phyloP scores from a whole-genome alignment of 441 rosid genomes.

The Melastoma candidum region DNA sequence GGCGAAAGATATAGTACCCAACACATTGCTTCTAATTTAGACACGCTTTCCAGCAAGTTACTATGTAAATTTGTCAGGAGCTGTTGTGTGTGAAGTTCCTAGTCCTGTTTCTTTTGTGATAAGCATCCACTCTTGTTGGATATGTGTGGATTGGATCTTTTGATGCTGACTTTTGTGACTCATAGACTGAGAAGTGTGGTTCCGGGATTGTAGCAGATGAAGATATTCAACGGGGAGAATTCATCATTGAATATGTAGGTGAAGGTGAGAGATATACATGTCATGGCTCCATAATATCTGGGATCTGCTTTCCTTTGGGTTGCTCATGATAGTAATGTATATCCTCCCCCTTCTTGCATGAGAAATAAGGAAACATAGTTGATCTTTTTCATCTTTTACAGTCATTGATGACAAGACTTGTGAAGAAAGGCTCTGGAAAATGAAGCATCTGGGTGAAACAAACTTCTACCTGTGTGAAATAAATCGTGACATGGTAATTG shows the following conservation, averaged over 20 bases:
- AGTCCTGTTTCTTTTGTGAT: no score
- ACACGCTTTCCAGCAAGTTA: no score
- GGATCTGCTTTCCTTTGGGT: constrained; percentile 2
- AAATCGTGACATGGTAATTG: constrained; percentile 95
- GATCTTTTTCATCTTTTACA: constrained; percentile 21
- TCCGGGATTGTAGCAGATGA: constrained; percentile 88
- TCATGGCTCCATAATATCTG: no score
- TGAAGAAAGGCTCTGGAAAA: constrained; percentile 96
- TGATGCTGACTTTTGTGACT: constrained; percentile 10
- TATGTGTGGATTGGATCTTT: no score
- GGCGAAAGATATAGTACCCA: no score
- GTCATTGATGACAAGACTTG: constrained; percentile 98
- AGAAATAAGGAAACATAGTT: not conserved
- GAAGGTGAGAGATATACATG: constrained; percentile 50
- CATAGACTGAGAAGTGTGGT: constrained; percentile 97
- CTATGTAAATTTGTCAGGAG: no score
- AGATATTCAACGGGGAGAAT: constrained; percentile 78
- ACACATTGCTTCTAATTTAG: no score
- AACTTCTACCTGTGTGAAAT: constrained; percentile 95
- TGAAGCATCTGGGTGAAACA: constrained; percentile 90
- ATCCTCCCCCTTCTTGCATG: not conserved
- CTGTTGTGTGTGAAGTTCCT: no score
- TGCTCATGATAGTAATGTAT: constrained; percentile 6
- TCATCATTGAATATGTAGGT: constrained; percentile 93
- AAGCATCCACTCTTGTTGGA: no score